These are phyloP conservation scores for Penicillium expansum DNA, from an alignment of 2,329 filamentous ascomycete species.

Conservation along the genomic window DNA sequence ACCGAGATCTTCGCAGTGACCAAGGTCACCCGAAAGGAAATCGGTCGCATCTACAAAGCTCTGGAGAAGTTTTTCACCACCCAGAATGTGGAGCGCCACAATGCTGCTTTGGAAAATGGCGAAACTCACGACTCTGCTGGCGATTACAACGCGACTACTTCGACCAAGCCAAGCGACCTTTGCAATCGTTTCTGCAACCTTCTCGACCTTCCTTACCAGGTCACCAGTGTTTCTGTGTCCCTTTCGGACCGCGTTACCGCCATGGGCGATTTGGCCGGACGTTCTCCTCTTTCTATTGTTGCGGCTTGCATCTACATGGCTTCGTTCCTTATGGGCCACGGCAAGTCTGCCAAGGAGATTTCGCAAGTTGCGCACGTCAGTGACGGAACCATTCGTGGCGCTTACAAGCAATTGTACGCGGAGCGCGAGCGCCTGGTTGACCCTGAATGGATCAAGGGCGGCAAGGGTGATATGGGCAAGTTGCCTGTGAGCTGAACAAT, in stretches of 20 bases:
- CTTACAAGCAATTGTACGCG: conserved; percentile 83
- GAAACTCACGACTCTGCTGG: conserved; percentile 51
- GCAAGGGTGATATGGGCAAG: conserved; percentile 67
- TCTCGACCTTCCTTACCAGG: conserved; percentile 70
- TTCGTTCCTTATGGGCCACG: conserved; percentile 77
- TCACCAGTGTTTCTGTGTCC: conserved; percentile 75
- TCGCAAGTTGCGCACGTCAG: conserved; percentile 81
- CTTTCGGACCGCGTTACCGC: conserved; percentile 75
- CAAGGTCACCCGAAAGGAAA: conserved; percentile 94
- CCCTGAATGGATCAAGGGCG: conserved; percentile 69
- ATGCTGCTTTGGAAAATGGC: conserved; percentile 52
- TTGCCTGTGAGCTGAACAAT: conserved; percentile 56
- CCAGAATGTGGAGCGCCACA: conserved; percentile 61
- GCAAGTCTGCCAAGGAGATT: conserved; percentile 81
- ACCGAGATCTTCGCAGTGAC: conserved; percentile 92
- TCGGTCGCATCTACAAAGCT: conserved; percentile 90
- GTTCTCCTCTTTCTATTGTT: conserved; percentile 89
- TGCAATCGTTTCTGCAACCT: conserved; percentile 87
- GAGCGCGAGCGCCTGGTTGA: conserved; percentile 72
- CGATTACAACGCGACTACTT: conserved; percentile 68
- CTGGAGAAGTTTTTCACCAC: conserved; percentile 84
- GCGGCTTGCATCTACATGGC: conserved; percentile 97
- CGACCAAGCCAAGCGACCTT: conserved; percentile 77
- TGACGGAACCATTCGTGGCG: conserved; percentile 93
- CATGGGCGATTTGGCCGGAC: conserved; percentile 79